Base-by-base conservation (phyloP, 345 rosid species). In the Eucalyptus decipiens region DNA sequence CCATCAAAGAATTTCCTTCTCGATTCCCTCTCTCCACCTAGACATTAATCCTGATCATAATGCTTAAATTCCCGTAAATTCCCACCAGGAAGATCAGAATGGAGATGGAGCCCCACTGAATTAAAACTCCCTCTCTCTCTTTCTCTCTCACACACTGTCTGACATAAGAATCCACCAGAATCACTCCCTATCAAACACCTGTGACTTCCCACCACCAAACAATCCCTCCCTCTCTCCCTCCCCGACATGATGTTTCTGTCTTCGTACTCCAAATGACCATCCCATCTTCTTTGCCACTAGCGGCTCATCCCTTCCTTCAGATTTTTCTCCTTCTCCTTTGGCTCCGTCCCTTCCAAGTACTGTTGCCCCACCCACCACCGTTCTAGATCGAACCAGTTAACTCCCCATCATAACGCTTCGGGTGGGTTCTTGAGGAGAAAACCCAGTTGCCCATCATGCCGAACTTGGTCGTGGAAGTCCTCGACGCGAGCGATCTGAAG, bases 401-500 rank as follows among this genome's bases (percentile, higher is more conserved):
- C 81, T 72, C 28, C 45, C 37, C 40, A 4, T 72, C 45, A 3
- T 5, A 72, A 6, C 81, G 42, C 81, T 72, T 5, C 3, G 81
- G 28, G 45, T 45, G 81, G 42, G 58, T 37, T 40, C 81, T 72
- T 10, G 81, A 19, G 81, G 45, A 19, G 2, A 2, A 72, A 24
- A 9, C 56, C n/a, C 67, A 43, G 45, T 3, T 30, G 3, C 37
- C 86, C 34, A 80, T 45, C 47, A 89, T 87, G 91, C 24, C 90
- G 4, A 87, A 42, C n/a, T 19, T 91, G 67, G 91, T 88, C 16
- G 91, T 91, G 24, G 90, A 91, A 62, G 90, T 91, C 15, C 80
- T 86, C 28, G 90, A 88, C 37, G 92, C 92, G 2, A 13, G 17
- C 47, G 91, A 88, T 85, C 92, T 91, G 32, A 76, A 69, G 91